phyloP scores from a whole-genome alignment of 805 yeast genomes.

The Myxozyma neotropica region DNA sequence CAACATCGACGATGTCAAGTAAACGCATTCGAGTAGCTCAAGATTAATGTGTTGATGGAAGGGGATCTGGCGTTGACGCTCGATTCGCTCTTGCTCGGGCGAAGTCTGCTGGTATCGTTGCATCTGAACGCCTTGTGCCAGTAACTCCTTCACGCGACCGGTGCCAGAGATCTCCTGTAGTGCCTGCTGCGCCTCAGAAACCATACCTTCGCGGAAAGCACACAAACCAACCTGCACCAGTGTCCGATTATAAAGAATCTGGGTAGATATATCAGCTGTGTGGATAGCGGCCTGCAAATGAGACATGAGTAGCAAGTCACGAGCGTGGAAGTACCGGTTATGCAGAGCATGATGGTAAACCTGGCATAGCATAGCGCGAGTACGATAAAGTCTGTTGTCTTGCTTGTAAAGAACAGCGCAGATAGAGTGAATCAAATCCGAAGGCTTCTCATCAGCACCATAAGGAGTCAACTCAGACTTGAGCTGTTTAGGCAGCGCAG shows the following conservation, averaged over 20 bases:
- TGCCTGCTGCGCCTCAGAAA: slow-evolving; percentile 82
- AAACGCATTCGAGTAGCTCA: slow-evolving; percentile 91
- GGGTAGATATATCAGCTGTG: slow-evolving; percentile 80
- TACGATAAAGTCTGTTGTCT: slow-evolving; percentile 66
- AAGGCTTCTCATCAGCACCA: slow-evolving; percentile 48
- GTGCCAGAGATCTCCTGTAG: slow-evolving; percentile 86
- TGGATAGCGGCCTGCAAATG: slow-evolving; percentile 83
- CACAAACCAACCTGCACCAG: slow-evolving; percentile 93
- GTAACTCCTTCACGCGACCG: slow-evolving; percentile 82
- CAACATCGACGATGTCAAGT: slow-evolving; percentile 84
- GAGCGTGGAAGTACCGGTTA: slow-evolving; percentile 78
- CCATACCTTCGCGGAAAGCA: slow-evolving; percentile 88
- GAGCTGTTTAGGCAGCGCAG: slow-evolving; percentile 47
- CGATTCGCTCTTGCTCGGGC: slow-evolving; percentile 49
- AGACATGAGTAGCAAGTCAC: slow-evolving; percentile 84
- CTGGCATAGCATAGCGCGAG: slow-evolving; percentile 80
- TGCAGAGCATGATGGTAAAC: slow-evolving; percentile 91
- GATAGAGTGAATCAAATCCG: slow-evolving; percentile 62
- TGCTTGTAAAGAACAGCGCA: slow-evolving; percentile 68
- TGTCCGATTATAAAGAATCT: slow-evolving; percentile 92
- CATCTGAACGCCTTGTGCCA: slow-evolving; percentile 82
- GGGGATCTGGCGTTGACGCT: slow-evolving; percentile 83
- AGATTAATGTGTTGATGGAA: slow-evolving; percentile 98
- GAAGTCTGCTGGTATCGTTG: slow-evolving; percentile 57
- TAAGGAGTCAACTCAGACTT: slow-evolving; percentile 44